Conservation (phyloP, 2,329 filamentous ascomycete genomes). For the Proliferodiscus dingleyae region DNA sequence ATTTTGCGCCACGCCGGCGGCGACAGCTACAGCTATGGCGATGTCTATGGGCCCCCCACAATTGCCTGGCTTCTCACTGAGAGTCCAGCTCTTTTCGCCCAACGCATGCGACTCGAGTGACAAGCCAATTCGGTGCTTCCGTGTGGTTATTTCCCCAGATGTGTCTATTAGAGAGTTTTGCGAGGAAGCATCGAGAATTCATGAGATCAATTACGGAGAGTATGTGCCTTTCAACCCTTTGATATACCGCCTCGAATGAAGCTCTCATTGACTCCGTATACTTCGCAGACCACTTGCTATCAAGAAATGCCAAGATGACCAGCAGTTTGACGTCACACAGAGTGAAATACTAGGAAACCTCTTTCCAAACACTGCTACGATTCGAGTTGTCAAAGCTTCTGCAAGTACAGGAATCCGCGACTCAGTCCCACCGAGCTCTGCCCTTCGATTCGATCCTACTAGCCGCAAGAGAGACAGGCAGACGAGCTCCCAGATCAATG, state of each 20-base stretch:
- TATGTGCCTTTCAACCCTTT: constrained; percentile 15
- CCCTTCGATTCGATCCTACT: constrained; percentile 25
- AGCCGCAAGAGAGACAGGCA: constrained; percentile 24
- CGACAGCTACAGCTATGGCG: too few relatives aligned
- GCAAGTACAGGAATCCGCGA: constrained; percentile 23
- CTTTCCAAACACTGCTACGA: constrained; percentile 23
- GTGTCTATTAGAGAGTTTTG: constrained; percentile 30
- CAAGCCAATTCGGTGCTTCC: constrained; percentile 27
- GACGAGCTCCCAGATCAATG: constrained; percentile 10
- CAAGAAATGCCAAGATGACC: constrained; percentile 31
- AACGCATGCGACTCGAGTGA: constrained; percentile 17
- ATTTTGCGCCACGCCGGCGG: too few relatives aligned
- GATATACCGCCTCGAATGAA: constrained; percentile 1
- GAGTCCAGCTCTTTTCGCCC: constrained; percentile 28
- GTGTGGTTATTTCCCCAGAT: constrained; percentile 27
- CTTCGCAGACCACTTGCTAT: constrained; percentile 25
- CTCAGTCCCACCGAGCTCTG: constrained; percentile 30
- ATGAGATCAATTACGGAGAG: constrained; percentile 30
- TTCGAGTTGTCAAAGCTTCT: constrained; percentile 28
- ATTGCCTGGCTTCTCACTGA: constrained; percentile 26
- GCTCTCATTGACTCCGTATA: constrained; percentile 4
- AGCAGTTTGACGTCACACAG: constrained; percentile 30
- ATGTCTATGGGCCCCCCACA: constrained; percentile 24
- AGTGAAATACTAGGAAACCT: constrained; percentile 26
- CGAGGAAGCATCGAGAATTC: constrained; percentile 25